These are phyloP conservation scores for Candida manassasensis DNA, from an alignment of 805 yeast genomes.

Conservation along the genomic window DNA sequence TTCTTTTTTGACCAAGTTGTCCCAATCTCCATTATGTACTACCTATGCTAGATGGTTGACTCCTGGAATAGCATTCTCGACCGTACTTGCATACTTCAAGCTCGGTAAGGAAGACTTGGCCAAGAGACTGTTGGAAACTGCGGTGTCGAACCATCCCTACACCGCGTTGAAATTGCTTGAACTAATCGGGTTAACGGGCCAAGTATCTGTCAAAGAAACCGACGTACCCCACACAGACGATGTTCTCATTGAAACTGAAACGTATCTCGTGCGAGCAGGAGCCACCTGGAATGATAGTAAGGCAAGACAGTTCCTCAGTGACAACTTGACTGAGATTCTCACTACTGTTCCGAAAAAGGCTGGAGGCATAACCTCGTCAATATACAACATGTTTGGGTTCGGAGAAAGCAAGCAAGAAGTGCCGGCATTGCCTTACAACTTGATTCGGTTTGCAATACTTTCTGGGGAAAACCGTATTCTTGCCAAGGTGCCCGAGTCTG, in stretches of 20 bases:
- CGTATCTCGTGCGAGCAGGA: slow-evolving; percentile 55
- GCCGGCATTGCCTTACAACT: slow-evolving; percentile 50
- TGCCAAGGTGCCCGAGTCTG: slow-evolving; percentile 59
- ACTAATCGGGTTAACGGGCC: slow-evolving; percentile 34
- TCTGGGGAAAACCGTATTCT: slow-evolving; percentile 68
- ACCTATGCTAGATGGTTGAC: slow-evolving; percentile 66
- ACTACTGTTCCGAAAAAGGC: slow-evolving; percentile 5
- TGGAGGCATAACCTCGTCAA: background rate
- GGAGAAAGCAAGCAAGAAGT: slow-evolving; percentile 5
- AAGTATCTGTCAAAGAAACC: slow-evolving; percentile 17
- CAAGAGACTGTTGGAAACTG: slow-evolving; percentile 38
- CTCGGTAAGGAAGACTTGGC: slow-evolving; percentile 44
- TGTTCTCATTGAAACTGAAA: slow-evolving; percentile 43
- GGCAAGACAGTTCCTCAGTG: slow-evolving; percentile 44
- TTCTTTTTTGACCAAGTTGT: slow-evolving; percentile 55
- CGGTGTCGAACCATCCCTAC: slow-evolving; percentile 55
- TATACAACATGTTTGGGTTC: slow-evolving; percentile 6
- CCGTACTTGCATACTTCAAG: slow-evolving; percentile 56
- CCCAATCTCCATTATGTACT: slow-evolving; percentile 49
- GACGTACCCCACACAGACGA: slow-evolving; percentile 22
- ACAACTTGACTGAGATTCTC: slow-evolving; percentile 30
- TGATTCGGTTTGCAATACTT: slow-evolving; percentile 62
- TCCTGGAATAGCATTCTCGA: slow-evolving; percentile 65
- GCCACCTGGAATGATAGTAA: slow-evolving; percentile 49
- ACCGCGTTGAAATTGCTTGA: slow-evolving; percentile 49